Evolutionary conservation across 768 basidiomycete species (phyloP), one percentile per base, ranked within the genome.

Genomic region (Heimioporus sp.): DNA sequence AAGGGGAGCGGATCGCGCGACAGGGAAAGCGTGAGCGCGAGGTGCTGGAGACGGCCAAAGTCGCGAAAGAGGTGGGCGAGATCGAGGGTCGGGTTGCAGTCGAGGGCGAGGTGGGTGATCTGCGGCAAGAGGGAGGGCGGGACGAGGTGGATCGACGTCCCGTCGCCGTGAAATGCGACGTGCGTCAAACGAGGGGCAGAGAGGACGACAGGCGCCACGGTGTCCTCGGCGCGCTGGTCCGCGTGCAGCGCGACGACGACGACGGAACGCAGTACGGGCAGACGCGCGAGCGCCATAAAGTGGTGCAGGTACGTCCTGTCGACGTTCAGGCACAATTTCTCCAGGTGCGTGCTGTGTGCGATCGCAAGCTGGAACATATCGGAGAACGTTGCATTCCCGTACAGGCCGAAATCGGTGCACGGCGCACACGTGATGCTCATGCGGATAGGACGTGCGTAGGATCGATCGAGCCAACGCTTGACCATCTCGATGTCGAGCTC

Each of bases 401-500:
- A 31, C 13, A 3, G 16, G 28, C 64, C 54, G 5, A 65, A 63
- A 43, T 63, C 41, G 42, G 64, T 58, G 31, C 38, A 42, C 3
- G 56, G 59, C 28, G 54, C 36, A 45, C 56, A 59, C 3, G 56
- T 43, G 34, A 65, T 52, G 43, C 57, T 63, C 51, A 67, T 55
- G 28, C 54, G 35, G n/a, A 70, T 46, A 13, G 59, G 64, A 1
- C 68, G 64, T 39, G 38, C 49, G 28, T 54, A 46, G 5, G 63
- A 51, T 12, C 53, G 61, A 13, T 51, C 44, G 1, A 67, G 55
- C 66, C 66, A 67, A 24, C 15, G 41, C 43, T 55, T 47, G 12
- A 56, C 44, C 68, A 67, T 70, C 28, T 47, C 46, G 15, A 68
- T 44, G 13, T 70, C 57, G 19, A 59, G 52, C 9, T 61, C 59